Conservation (phyloP, 257 asterid species). For the Solanum ossicruentum region DNA sequence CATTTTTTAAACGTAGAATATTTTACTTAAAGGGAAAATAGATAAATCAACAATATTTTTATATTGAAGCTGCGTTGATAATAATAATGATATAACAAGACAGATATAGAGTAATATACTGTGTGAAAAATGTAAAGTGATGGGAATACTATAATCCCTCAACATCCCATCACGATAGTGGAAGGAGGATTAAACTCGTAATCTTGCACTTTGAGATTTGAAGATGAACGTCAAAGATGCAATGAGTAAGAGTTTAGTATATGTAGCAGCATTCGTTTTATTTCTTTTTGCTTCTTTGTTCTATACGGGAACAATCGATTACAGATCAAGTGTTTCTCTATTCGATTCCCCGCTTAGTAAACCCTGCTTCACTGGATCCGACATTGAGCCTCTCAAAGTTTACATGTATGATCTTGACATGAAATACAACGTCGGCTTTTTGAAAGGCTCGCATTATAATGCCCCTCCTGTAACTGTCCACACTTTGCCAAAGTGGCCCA, state of each 20-base stretch:
- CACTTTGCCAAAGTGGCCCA: constrained; percentile 34
- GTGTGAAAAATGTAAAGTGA: too few species aligned
- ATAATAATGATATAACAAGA: too few species aligned
- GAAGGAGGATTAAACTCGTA: neutral
- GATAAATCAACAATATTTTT: too few species aligned
- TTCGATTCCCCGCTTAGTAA: constrained; percentile 7
- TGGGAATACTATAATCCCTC: neutral
- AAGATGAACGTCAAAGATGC: constrained; percentile 4
- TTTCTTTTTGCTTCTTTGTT: constrained; percentile 1
- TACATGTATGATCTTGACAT: constrained; percentile 39
- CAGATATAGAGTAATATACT: too few species aligned
- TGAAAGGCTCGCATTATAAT: neutral
- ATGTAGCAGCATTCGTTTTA: neutral
- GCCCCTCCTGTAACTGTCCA: constrained; percentile 20
- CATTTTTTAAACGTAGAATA: too few species aligned
- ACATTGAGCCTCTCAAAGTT: constrained; percentile 11
- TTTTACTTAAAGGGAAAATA: too few species aligned
- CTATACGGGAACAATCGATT: constrained; percentile 3
- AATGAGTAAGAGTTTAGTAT: neutral
- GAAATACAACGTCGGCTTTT: constrained; percentile 33
- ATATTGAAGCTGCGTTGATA: too few species aligned
- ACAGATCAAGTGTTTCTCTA: constrained; percentile 12
- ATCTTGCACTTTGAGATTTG: neutral
- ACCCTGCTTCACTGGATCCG: constrained; percentile 6
- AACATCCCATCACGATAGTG: neutral